Evolutionary conservation across 495 filamentous ascomycete species (phyloP).

Genomic region (Penicillium argentinense): DNA sequence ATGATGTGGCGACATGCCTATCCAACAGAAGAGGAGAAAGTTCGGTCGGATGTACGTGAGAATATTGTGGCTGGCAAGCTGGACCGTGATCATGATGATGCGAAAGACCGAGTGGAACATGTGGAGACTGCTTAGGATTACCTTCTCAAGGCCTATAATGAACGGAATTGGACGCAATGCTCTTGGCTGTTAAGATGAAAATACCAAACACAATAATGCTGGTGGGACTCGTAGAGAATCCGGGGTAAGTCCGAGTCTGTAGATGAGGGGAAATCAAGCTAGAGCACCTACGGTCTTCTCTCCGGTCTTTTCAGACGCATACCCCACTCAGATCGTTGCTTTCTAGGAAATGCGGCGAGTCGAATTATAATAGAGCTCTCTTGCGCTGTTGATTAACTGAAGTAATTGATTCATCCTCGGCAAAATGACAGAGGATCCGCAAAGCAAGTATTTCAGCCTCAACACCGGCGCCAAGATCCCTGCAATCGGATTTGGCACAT

Average conservation of each 20-base stretch:
- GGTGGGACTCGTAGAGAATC: neutral
- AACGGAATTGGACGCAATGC: neutral
- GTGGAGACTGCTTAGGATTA: conserved; percentile 12
- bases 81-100: conserved; percentile 10
- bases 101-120: conserved; percentile 11
- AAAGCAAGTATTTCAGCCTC: conserved; percentile 48
- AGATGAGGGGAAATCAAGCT: neutral
- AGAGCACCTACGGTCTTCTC: conserved; percentile 9
- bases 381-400: too few species aligned
- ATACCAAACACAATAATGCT: too few species aligned
- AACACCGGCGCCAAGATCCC: conserved; percentile 68
- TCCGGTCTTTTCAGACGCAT: too few species aligned
- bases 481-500: conserved; percentile 64
- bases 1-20: conserved; percentile 32
- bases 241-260: neutral
- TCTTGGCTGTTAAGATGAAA: neutral
- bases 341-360: too few species aligned
- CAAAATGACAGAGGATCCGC: conserved; percentile 3
- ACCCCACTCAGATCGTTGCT: too few species aligned
- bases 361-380: too few species aligned
- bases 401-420: too few species aligned
- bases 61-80: conserved; percentile 11
- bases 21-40: conserved; percentile 25
- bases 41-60: conserved; percentile 20
- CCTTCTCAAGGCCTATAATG: too few species aligned